phyloP scores from a whole-genome alignment of 2,329 filamentous ascomycete species.

The Teratosphaeria zuluensis region DNA sequence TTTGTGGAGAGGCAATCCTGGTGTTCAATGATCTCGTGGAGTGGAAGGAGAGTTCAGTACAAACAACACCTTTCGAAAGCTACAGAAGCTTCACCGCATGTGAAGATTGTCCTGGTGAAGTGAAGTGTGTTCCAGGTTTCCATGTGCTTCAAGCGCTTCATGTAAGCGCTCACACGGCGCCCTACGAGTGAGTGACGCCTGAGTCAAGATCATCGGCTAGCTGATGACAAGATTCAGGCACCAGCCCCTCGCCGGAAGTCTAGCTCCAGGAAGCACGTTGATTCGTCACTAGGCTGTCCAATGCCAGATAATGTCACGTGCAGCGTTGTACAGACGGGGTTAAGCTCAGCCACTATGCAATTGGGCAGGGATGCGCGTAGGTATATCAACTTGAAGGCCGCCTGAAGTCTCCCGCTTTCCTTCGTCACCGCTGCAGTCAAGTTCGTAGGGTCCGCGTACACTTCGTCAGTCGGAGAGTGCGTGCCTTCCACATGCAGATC shows the following conservation, averaged over 20 bases:
- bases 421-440: constrained; percentile 25
- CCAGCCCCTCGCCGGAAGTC: background rate
- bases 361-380: background rate
- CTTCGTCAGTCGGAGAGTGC: background rate
- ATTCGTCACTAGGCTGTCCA: background rate
- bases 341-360: background rate
- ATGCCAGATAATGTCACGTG: background rate
- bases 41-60: background rate
- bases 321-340: background rate
- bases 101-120: background rate
- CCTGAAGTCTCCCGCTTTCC: constrained; percentile 1
- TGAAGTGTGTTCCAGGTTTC: too few species aligned
- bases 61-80: background rate
- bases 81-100: background rate
- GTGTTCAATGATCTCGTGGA: background rate
- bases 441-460: constrained; percentile 13
- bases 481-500: constrained; percentile 32
- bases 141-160: background rate
- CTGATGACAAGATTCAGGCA: background rate
- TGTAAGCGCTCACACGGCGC: background rate
- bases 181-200: background rate
- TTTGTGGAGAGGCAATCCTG: background rate
- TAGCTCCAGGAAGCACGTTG: background rate
- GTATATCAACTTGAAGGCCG: background rate
- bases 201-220: background rate